phyloP scores from a whole-genome alignment of 1,139 yeast species.

The Yamadazyma triangularis region DNA sequence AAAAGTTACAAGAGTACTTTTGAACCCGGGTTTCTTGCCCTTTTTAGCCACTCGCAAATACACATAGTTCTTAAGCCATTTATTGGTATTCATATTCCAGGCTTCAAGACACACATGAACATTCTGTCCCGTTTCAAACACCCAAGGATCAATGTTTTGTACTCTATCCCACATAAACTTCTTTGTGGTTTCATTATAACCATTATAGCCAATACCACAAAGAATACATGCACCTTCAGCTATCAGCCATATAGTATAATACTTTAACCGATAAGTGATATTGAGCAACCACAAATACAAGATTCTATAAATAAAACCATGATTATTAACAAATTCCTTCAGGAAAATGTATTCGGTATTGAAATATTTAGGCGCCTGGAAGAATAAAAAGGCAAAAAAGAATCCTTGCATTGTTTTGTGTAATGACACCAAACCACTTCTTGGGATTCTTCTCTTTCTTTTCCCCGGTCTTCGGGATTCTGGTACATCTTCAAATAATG shows the following conservation, averaged over 20 bases:
- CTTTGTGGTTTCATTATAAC: constrained; percentile 60
- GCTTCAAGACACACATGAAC: constrained; percentile 80
- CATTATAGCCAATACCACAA: constrained; percentile 92
- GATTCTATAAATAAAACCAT: constrained; percentile 50
- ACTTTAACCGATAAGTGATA: constrained; percentile 70
- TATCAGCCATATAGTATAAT: constrained; percentile 91
- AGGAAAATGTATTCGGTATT: constrained; percentile 48
- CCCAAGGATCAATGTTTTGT: constrained; percentile 77
- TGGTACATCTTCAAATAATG: constrained; percentile 77
- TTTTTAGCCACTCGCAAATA: constrained; percentile 74
- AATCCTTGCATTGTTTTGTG: constrained; percentile 67
- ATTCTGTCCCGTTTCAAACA: constrained; percentile 87
- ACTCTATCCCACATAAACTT: constrained; percentile 84
- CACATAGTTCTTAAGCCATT: constrained; percentile 89
- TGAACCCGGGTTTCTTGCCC: constrained; percentile 82
- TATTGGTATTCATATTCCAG: constrained; percentile 97
- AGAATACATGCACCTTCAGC: constrained; percentile 96
- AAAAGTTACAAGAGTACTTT: constrained; percentile 81
- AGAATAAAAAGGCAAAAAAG: constrained; percentile 69
- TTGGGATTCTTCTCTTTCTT: constrained; percentile 68
- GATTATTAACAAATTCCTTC: constrained; percentile 36
- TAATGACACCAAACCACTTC: constrained; percentile 70
- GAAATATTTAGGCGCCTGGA: constrained; percentile 46
- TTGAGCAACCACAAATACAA: constrained; percentile 69
- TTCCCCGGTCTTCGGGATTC: constrained; percentile 62